Conservation (phyloP, 75 land plant genomes). For the Gnetum montanum region DNA sequence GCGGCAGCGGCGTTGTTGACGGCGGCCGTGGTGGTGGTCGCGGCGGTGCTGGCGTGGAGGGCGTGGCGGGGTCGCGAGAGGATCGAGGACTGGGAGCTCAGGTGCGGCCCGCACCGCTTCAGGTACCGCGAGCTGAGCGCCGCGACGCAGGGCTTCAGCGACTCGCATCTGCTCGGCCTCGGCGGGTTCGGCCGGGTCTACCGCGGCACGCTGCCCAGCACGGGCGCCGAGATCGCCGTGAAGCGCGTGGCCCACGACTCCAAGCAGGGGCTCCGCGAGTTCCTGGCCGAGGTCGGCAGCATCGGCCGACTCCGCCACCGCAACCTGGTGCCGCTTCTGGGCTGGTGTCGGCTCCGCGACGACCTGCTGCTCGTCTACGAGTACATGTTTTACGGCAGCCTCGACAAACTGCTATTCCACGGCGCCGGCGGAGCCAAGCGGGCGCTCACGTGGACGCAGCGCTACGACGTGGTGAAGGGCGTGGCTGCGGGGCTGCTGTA, state of each 20-base stretch:
- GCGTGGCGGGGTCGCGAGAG: not conserved
- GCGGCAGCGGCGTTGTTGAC: not conserved
- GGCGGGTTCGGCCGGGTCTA: conserved; percentile 46
- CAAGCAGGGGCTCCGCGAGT: conserved; percentile 44
- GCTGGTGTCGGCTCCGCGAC: conserved; percentile 48
- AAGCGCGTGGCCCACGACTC: conserved; percentile 42
- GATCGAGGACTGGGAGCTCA: conserved; percentile 16
- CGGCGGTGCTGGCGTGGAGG: not conserved
- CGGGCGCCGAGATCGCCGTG: conserved; percentile 42
- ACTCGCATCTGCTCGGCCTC: conserved; percentile 16
- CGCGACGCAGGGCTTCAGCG: conserved; percentile 27
- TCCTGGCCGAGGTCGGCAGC: conserved; percentile 59
- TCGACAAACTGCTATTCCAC: conserved; percentile 46
- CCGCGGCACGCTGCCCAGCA: conserved; percentile 16
- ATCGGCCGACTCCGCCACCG: conserved; percentile 56
- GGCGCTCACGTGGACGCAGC: conserved; percentile 27
- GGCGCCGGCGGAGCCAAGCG: conserved; percentile 6
- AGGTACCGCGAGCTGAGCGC: conserved; percentile 22
- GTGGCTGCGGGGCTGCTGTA: conserved; percentile 49
- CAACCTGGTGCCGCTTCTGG: conserved; percentile 51
- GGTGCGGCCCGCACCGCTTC: conserved; percentile 14
- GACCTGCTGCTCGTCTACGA: conserved; percentile 62
- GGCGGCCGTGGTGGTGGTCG: not conserved
- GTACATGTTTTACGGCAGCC: conserved; percentile 65
- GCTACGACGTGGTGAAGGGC: conserved; percentile 29